A percentile compares a stretch with the other conserved stretches of the same genome.
Evolutionary conservation across 352 stramenopile species (phyloP).

Genomic region (Phytophthora tentaculata): DNA sequence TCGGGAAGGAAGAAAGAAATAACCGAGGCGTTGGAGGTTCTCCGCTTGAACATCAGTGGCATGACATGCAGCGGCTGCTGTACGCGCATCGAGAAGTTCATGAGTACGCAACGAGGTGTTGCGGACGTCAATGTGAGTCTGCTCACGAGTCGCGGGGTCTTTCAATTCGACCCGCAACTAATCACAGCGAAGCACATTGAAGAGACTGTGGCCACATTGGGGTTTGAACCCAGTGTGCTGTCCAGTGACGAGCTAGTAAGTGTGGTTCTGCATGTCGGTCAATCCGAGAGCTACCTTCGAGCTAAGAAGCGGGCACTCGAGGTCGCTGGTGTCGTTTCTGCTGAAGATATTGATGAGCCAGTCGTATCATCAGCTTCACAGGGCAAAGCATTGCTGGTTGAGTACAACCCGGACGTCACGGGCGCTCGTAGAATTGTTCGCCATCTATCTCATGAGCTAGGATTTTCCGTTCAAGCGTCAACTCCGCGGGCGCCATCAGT

Average conservation of each 20-base stretch:
- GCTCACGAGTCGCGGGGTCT: constrained; percentile 60
- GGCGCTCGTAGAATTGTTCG: constrained; percentile 49
- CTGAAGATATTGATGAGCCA: constrained; percentile 30
- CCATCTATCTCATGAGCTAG: constrained; percentile 44
- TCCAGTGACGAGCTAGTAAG: constrained; percentile 58
- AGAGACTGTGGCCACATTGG: constrained; percentile 60
- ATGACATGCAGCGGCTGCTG: constrained; percentile 92
- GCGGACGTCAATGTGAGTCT: constrained; percentile 68
- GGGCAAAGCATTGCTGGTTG: constrained; percentile 39
- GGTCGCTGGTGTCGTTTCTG: constrained; percentile 47
- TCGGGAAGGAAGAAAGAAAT: constrained; percentile 18
- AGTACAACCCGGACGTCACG: constrained; percentile 54
- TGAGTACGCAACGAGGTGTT: constrained; percentile 62
- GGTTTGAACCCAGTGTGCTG: constrained; percentile 71
- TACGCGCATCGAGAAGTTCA: constrained; percentile 82
- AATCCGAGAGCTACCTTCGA: constrained; percentile 22
- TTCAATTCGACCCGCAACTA: constrained; percentile 52
- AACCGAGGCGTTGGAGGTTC: constrained; percentile 28
- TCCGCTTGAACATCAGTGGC: constrained; percentile 69
- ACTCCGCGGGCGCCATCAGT: constrained; percentile 51
- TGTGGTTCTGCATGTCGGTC: constrained; percentile 58
- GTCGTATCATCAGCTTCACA: constrained; percentile 10
- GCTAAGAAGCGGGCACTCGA: constrained; percentile 34
- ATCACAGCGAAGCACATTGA: constrained; percentile 69
- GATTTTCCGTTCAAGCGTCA: constrained; percentile 59